Percentiles rank a stretch among this genome's conserved stretches.
These are phyloP conservation scores for Scleroderma bovista DNA, from an alignment of 768 basidiomycete genomes.

Conservation along the genomic window DNA sequence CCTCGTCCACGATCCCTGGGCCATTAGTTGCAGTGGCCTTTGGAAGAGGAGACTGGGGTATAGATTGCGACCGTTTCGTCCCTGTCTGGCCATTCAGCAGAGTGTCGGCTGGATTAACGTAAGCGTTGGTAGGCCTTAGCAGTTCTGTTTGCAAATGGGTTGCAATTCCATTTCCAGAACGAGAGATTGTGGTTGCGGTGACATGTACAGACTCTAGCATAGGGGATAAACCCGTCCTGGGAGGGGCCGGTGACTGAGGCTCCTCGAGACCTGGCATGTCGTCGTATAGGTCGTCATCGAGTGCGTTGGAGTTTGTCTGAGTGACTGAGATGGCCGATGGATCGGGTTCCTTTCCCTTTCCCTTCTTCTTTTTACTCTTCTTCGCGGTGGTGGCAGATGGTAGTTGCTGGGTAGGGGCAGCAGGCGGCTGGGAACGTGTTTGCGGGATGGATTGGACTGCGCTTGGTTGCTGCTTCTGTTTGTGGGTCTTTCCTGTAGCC, in stretches of 20 bases:
- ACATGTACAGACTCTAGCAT: constrained; percentile 44
- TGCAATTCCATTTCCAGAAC: constrained; percentile 26
- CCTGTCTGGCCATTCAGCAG: constrained; percentile 24
- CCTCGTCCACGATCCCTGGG: constrained; percentile 41
- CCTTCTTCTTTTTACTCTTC: constrained; percentile 45
- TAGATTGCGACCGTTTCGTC: constrained; percentile 17
- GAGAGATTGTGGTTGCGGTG: constrained; percentile 39
- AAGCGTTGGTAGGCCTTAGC: constrained; percentile 55
- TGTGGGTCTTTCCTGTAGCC: constrained; percentile 25
- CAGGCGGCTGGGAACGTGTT: constrained; percentile 7
- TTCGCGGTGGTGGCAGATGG: constrained; percentile 18
- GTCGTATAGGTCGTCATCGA: constrained; percentile 16
- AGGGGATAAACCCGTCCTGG: constrained; percentile 36
- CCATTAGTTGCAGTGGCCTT: constrained; percentile 20
- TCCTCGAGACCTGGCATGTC: constrained; percentile 23
- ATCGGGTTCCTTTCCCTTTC: constrained; percentile 30
- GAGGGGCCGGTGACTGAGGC: constrained; percentile 11
- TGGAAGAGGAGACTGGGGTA: constrained; percentile 13
- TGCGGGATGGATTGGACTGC: constrained; percentile 6
- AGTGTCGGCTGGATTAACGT: constrained; percentile 37
- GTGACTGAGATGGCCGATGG: neutral
- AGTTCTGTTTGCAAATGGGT: constrained; percentile 52
- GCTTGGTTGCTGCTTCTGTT: constrained; percentile 13
- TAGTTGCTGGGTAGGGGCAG: constrained; percentile 5
- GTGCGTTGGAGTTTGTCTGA: neutral